Evolutionary conservation across 2,329 filamentous ascomycete genomes (phyloP), one percentile per base, ranked within the genome.

Genomic region (Claviceps humidiphila): DNA sequence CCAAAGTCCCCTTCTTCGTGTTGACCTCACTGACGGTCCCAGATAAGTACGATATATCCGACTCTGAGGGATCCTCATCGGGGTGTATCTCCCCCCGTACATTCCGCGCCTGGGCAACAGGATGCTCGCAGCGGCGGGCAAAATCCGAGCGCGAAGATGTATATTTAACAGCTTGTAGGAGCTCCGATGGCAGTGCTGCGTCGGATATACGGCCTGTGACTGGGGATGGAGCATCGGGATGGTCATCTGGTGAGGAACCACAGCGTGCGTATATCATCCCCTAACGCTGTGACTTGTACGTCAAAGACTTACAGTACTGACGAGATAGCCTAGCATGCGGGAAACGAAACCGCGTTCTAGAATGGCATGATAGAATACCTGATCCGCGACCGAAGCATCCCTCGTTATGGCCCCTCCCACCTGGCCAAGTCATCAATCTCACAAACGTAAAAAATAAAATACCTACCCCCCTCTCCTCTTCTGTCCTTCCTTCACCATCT

Each of bases 71-170:
- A 1, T 64, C 66, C 22, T 61, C 64, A 0, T 56, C 62, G 4
- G 65, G 63, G 1, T 66, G 65, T 1, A 68, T 76, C 30, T 69
- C 66, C 0, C 69, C 71, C 1, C 68, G 63, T 53, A 72, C 66
- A 0, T 76, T 75, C 52, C 61, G 65, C 13, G 57, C 62, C 1
- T 68, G 65, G 62, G 58, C 69, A 37, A 57, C 68, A 53, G 70
- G 68, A 8, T 42, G 16, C 17, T 49, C 37, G 1, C 22, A n/a
- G n/a, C 45, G 5, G 5, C 3, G 17, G 11, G 8, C 2, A 1
- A 13, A 1, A 13, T 0, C 24, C 7, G n/a, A 13, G 24, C n/a
- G 13, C n/a, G 9, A 37, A 17, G 11, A 20, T 13, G 9, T 22
- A 7, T 2, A 5, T 14, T 5, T 16, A 2, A 2, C 13, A 0